Percentiles rank a stretch among this genome's conserved stretches.
Evolutionary conservation across 495 filamentous ascomycete genomes (phyloP).

Genomic region (Coniosporium apollinis): DNA sequence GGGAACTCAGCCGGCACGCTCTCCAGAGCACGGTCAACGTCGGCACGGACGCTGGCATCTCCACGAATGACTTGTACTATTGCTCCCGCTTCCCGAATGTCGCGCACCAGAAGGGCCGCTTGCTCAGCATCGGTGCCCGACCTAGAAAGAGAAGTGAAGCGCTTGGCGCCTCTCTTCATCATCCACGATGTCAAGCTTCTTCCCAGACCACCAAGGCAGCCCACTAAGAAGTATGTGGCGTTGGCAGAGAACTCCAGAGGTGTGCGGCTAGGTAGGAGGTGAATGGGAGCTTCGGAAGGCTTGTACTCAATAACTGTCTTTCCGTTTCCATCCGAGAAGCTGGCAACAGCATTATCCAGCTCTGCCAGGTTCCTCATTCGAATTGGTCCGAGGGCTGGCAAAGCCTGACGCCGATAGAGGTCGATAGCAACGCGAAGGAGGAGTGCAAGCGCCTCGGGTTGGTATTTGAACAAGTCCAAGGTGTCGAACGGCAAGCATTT

Average conservation of each 20-base stretch:
- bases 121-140: conserved; percentile 13
- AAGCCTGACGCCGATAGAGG: no score
- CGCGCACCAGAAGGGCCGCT: no score
- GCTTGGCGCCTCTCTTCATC: conserved; percentile 20
- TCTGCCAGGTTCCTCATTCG: no score
- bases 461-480: no score
- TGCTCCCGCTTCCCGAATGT: conserved; percentile 13
- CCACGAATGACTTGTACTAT: conserved; percentile 16
- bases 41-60: conserved; percentile 14
- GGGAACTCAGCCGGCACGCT: not conserved
- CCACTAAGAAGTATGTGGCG: conserved; percentile 19
- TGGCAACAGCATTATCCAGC: no score
- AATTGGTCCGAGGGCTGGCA: no score
- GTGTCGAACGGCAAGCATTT: no score
- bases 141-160: conserved; percentile 24
- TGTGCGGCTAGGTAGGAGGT: not conserved
- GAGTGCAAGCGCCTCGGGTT: no score
- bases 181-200: conserved; percentile 21
- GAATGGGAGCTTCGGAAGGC: not conserved
- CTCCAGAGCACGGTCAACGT: conserved; percentile 15
- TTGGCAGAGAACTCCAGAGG: not conserved
- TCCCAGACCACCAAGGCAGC: conserved; percentile 25
- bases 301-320: no score
- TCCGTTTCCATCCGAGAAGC: no score
- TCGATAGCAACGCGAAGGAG: no score